Evolutionary conservation across 306 rosid species (phyloP), one percentile per base, ranked within the genome.

Genomic region (Betula pendula): DNA sequence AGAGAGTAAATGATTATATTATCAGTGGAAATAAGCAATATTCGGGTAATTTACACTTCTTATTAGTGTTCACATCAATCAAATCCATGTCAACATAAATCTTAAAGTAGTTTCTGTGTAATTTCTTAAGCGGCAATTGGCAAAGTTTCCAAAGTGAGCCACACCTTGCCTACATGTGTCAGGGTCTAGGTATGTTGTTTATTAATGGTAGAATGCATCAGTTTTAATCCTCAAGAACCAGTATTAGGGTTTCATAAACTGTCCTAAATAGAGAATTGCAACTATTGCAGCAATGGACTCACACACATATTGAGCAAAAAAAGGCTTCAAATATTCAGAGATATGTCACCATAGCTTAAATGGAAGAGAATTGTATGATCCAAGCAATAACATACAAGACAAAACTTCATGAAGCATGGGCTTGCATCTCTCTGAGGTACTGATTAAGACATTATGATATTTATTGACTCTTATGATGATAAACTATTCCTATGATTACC

Each of bases 401-500:
- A 45, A 38, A 45, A 45, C 49, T 45, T 3, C 11, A 45, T 45
- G 49, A 81, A 75, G 22, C 58, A 48, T 33, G 24, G 49, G 52
- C 24, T 63, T 14, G 63, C 10, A 56, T 53, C 25, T 53, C 55
- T 22, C 19, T 12, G 7, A 58, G 68, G 8, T n/a, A 62, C 42
- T 22, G 42, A 47, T 33, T 22, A 72, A 25, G 24, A 33, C 65
- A 65, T 44, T 15, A 33, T 31, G 50, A 20, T 45, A 24, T 35
- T 9, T 22, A 74, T 49, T 24, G 42, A 20, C 59, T 52, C 52
- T 33, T 44, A 43, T 62, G 42, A 62, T 43, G 19, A 43, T 25
- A 78, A 38, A 45, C 15, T 27, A 24, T 31, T 77, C 68, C 65
- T 17, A 66, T 52, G 68, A 45, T 58, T 85, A 93, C 99, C 97